Conservation (phyloP, 1,284 basidiomycete genomes). For the Coniophora puteana region DNA sequence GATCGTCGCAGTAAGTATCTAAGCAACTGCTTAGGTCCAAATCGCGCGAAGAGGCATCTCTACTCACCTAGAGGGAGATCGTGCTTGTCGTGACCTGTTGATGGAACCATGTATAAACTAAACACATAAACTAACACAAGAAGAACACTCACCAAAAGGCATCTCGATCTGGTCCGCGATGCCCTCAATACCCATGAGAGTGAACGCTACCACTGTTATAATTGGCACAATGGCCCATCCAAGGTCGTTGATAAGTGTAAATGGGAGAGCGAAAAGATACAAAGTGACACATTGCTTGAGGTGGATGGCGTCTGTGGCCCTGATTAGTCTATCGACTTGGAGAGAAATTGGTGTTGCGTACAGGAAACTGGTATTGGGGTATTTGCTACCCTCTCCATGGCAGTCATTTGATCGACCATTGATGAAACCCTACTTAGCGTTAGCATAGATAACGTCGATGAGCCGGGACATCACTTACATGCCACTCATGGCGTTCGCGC, state of each 20-base stretch:
- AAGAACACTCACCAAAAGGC: constrained; percentile 63
- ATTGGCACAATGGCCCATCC: constrained; percentile 83
- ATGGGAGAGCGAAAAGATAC: constrained; percentile 83
- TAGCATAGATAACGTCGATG: constrained; percentile 9
- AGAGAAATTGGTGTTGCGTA: constrained; percentile 26
- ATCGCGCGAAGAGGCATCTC: neutral
- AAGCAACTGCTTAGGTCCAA: constrained; percentile 18
- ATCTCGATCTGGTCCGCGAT: constrained; percentile 91
- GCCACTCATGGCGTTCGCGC: constrained; percentile 71
- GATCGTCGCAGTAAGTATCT: constrained; percentile 82
- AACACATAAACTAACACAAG: constrained; percentile 43
- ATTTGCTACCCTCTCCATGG: constrained; percentile 84
- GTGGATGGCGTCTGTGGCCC: constrained; percentile 68
- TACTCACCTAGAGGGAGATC: constrained; percentile 69
- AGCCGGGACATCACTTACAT: constrained; percentile 52
- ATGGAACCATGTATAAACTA: constrained; percentile 1
- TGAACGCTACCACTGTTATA: constrained; percentile 81
- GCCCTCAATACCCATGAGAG: constrained; percentile 90
- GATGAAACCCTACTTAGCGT: constrained; percentile 51
- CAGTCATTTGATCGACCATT: constrained; percentile 81
- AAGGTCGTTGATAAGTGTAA: constrained; percentile 76
- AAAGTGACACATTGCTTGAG: constrained; percentile 91
- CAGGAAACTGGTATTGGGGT: constrained; percentile 79
- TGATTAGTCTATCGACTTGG: constrained; percentile 5
- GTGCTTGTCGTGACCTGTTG: constrained; percentile 51